Evolutionary conservation across 768 basidiomycete genomes (phyloP).

Genomic region (Lentinula aciculospora): DNA sequence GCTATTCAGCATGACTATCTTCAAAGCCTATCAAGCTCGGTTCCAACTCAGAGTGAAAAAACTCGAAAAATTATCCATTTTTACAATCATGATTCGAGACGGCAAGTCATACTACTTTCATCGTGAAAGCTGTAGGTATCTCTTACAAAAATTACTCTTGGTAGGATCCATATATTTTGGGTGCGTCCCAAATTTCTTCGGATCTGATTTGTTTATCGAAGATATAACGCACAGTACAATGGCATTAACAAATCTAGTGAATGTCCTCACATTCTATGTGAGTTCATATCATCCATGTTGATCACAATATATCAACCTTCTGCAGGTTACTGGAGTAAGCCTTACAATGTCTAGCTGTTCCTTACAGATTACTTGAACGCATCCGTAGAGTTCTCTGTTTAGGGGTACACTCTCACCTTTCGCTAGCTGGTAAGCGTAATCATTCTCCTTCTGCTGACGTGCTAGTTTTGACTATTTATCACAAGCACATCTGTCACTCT

Average conservation of each 20-base stretch:
- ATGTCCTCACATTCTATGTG: neutral
- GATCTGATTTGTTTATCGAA: too few species aligned
- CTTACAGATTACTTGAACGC: neutral
- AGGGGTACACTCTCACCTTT: constrained; percentile 1
- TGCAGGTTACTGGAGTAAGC: neutral
- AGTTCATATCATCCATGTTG: neutral
- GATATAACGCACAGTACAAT: neutral
- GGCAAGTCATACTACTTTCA: neutral
- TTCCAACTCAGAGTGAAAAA: neutral
- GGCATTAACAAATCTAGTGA: neutral
- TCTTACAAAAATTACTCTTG: neutral
- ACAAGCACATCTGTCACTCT: neutral
- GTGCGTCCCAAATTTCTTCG: neutral
- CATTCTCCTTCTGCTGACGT: neutral
- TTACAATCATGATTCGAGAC: neutral
- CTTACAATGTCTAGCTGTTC: neutral
- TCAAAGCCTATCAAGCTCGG: neutral
- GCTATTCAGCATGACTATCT: constrained; percentile 1
- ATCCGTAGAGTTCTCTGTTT: neutral
- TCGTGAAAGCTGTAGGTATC: neutral
- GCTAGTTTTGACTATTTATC: neutral
- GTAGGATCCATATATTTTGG: constrained; percentile 2
- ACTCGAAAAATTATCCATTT: neutral
- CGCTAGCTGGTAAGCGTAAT: neutral
- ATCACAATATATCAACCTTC: neutral